A percentile compares a stretch with the other conserved stretches of the same genome.
These are phyloP conservation scores for Leucoagaricus sp. DNA, from an alignment of 1,284 basidiomycete genomes.

Conservation along the genomic window DNA sequence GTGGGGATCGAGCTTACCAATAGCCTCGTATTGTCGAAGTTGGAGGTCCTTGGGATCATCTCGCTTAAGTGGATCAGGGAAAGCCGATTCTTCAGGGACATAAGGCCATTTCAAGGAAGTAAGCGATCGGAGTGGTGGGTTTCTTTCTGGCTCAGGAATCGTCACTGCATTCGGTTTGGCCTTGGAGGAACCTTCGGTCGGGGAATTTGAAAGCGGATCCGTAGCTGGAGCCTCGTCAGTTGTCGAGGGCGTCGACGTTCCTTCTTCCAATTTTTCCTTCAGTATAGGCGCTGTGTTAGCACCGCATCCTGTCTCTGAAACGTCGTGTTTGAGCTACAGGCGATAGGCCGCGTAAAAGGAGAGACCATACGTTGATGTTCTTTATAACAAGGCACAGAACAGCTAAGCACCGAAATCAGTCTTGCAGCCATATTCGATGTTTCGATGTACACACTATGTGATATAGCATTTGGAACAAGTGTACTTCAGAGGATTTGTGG, in stretches of 20 bases:
- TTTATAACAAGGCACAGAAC: slow-evolving; percentile 65
- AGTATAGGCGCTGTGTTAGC: not conserved
- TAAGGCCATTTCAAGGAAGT: slow-evolving; percentile 79
- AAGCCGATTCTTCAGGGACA: slow-evolving; percentile 71
- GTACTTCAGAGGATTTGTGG: slow-evolving; percentile 50
- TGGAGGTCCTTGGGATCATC: slow-evolving; percentile 78
- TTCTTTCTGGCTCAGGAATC: slow-evolving; percentile 28
- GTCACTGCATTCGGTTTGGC: not conserved
- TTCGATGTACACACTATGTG: slow-evolving; percentile 47
- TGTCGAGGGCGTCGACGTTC: not conserved
- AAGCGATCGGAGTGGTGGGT: slow-evolving; percentile 52
- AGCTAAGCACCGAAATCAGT: slow-evolving; percentile 38
- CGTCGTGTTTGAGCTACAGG: no score
- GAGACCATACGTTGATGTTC: slow-evolving; percentile 55
- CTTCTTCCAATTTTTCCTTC: not conserved
- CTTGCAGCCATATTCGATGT: no score
- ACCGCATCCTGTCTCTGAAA: slow-evolving; percentile 12
- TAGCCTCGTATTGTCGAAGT: slow-evolving; percentile 71
- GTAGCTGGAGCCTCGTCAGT: not conserved
- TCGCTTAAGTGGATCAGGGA: slow-evolving; percentile 73
- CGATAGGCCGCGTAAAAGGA: not conserved
- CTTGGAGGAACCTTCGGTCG: not conserved
- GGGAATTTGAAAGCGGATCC: not conserved
- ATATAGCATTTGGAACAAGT: slow-evolving; percentile 55
- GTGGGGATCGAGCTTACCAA: slow-evolving; percentile 47